Base-by-base conservation (phyloP, 2,329 filamentous ascomycete species). In the Colletotrichum truncatum region DNA sequence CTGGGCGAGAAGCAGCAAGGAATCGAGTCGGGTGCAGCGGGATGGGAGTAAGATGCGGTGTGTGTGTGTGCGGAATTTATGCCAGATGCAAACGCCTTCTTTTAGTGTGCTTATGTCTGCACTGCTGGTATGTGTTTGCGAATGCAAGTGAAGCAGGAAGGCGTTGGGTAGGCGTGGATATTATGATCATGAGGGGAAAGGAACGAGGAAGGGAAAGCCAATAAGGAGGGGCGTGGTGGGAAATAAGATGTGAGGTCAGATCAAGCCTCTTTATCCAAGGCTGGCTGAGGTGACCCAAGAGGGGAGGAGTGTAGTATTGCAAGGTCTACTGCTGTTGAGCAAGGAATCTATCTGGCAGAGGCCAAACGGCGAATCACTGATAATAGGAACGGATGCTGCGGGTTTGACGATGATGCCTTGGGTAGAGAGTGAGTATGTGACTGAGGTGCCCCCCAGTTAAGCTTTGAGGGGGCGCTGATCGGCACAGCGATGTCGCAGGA, bases 401-500 rank as follows among this genome's bases (percentile, higher is more conserved):
- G 36, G 14, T n/a, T n/a, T n/a, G 36, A n/a, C n/a, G 36, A n/a
- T n/a, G 36, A n/a, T 39, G n/a, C n/a, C n/a, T 39, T 39, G 12
- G 16, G 25, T n/a, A 26, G 8, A 23, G 28, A 18, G 8, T 30
- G 23, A n/a, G n/a, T n/a, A n/a, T n/a, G n/a, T n/a, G n/a, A n/a
- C n/a, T n/a, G 43, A 48, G 21, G 6, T 30, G 43, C 30, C 32
- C 14, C 34, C 28, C 39, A 64, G 51, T 64, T 66, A 66, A 66
- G 63, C 63, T 66, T 66, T 66, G 36, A 59, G 23, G 41, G 49
- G 63, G 28, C 49, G 32, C 30, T 66, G 58, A 66, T 64, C 63
- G 63, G 52, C 63, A 39, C 63, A 64, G 51, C 63, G 63, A 66
- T 63, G 63, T 66, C 63, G 63, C 58, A 65, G 49, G 34, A 38